These are phyloP conservation scores for Suillus luteus DNA, from an alignment of 768 basidiomycete genomes.

Conservation along the genomic window DNA sequence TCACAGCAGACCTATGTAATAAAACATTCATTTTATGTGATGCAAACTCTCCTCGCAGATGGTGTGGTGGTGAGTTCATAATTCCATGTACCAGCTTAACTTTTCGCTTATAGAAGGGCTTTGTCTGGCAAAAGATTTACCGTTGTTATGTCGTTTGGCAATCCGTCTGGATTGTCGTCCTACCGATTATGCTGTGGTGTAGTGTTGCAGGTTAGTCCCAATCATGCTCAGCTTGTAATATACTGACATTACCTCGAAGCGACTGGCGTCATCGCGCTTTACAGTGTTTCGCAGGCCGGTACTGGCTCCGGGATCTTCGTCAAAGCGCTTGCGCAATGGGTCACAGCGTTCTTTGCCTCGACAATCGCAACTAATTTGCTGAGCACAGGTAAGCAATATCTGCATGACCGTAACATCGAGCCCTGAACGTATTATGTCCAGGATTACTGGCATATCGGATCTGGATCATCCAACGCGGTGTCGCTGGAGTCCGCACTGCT, in stretches of 20 bases:
- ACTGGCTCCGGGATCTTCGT: not conserved
- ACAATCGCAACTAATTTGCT: slow-evolving; percentile 14
- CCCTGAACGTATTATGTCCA: not conserved
- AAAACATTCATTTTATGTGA: slow-evolving; percentile 23
- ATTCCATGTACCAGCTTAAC: not conserved
- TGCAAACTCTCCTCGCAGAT: slow-evolving; percentile 17
- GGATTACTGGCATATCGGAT: slow-evolving; percentile 16
- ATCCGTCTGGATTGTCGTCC: slow-evolving; percentile 13
- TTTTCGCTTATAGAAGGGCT: not conserved
- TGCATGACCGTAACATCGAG: too few species aligned
- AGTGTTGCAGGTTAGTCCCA: slow-evolving; percentile 11
- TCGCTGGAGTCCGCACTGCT: not conserved
- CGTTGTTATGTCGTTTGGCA: slow-evolving; percentile 21
- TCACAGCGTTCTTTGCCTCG: slow-evolving; percentile 12
- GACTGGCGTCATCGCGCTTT: slow-evolving; percentile 2
- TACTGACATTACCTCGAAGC: not conserved
- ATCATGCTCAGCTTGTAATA: not conserved
- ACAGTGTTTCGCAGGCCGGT: not conserved
- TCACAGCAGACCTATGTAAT: slow-evolving; percentile 27
- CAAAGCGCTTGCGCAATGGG: slow-evolving; percentile 7
- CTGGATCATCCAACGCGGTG: slow-evolving; percentile 8
- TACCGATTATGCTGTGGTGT: slow-evolving; percentile 13
- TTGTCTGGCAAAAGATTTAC: slow-evolving; percentile 13
- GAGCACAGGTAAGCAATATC: slow-evolving; percentile 11
- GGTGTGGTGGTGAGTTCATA: slow-evolving; percentile 8